These are phyloP conservation scores for Fusarium camptoceras DNA, from an alignment of 2,329 filamentous ascomycete species.

Conservation along the genomic window DNA sequence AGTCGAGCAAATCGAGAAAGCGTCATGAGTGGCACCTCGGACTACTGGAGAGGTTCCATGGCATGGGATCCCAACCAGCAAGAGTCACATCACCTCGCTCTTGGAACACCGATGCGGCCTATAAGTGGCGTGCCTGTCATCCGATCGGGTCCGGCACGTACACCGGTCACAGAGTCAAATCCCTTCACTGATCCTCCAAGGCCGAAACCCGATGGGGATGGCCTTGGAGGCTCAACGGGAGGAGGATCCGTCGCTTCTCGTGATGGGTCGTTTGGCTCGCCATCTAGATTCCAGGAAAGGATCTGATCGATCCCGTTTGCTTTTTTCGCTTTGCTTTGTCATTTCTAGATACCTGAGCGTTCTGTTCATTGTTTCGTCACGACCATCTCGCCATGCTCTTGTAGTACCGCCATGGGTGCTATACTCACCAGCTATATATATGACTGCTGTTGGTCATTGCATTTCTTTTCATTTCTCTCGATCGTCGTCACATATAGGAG, in stretches of 20 bases:
- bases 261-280: constrained; percentile 44
- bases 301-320: constrained; percentile 35
- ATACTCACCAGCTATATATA: constrained; percentile 20
- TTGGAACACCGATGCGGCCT: constrained; percentile 69
- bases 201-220: constrained; percentile 44
- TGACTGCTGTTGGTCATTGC: constrained; percentile 20
- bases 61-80: constrained; percentile 54
- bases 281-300: constrained; percentile 48
- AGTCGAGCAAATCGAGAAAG: constrained; percentile 50
- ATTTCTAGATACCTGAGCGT: constrained; percentile 43
- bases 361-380: constrained; percentile 44
- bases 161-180: constrained; percentile 67
- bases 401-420: constrained; percentile 11
- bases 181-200: constrained; percentile 58
- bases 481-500: constrained; percentile 21
- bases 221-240: constrained; percentile 40
- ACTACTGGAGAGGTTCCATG: constrained; percentile 66
- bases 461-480: constrained; percentile 21
- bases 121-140: constrained; percentile 71
- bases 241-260: constrained; percentile 35
- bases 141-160: constrained; percentile 73
- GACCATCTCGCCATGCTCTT: constrained; percentile 24
- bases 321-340: constrained; percentile 20
- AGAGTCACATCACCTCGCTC: constrained; percentile 58
- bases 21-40: constrained; percentile 62